Evolutionary conservation across 495 filamentous ascomycete genomes (phyloP), one percentile per base, ranked within the genome.

Genomic region (Cetradonia linearis): DNA sequence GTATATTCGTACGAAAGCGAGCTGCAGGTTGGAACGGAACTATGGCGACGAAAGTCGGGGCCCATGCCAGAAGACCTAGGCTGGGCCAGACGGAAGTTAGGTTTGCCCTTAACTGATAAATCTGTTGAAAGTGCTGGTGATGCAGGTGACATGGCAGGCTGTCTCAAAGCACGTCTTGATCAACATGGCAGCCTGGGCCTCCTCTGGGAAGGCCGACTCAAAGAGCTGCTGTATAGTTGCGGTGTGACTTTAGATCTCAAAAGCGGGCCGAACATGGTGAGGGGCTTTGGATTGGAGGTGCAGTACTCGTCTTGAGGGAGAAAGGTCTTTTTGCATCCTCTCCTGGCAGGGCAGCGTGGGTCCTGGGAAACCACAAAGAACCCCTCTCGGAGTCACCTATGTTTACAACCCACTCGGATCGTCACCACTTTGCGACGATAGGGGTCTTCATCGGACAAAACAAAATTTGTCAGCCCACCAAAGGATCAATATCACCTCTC

Each of bases 1-100:
- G 89, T 96, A 55, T 96, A 96, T 74, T 94, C 88, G 67, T 98
- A 96, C 74, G 93, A 97, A 74, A 95, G 89, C 69, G 91, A 94
- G 40, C 81, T 96, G 76, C 85, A 86, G 44, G 77, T 96, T 10
- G 93, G 94, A 14, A 87, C 85, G 70, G 94, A 98, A 71, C 74
- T 96, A 33, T 98, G 94, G 92, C 77, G 81, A 56, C 72, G 72
- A 50, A 80, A 79, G 71, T 70, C 81, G 70, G 70, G 63, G 74
- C 70, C 37, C 70, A 71, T 46, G 63, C 72, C 38, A 8, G 74
- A 76, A 20, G 69, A 76, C 20, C 68, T 74, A 7, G 76, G 76
- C 31, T 65, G 55, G 62, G 55, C 59, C 48, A 25, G 59, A 11
- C 27, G 27, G 18, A 65, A 65, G 40, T 34, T 62, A 55, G 59